Evolutionary conservation across 2,329 filamentous ascomycete genomes (phyloP), one percentile per base, ranked within the genome.

Genomic region (Myriosclerotinia duriaeana): DNA sequence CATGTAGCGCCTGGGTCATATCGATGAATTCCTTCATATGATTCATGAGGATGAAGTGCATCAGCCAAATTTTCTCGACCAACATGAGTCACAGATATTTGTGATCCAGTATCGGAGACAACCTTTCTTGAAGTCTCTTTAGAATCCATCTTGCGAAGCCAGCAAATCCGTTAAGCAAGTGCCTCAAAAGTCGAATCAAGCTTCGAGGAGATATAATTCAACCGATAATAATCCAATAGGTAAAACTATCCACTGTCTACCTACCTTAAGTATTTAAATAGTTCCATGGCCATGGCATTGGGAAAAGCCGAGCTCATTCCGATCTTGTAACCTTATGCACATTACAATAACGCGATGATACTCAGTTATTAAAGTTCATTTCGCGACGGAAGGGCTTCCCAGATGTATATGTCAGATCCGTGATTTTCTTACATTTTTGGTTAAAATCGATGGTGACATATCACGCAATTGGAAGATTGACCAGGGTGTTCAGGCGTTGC

Each of bases 1-100:
- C 86, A 89, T 58, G 79, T 74, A 63, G 80, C 82, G 0, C 77
- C 71, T 0, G 82, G 81, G 70, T 85, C 82, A 71, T 80, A 84
- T 67, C 66, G 30, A 46, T 64, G 62, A 40, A 7, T 22, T 48
- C 62, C 62, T 65, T 65, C 62, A 50, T 65, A 65, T 11, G 14
- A 58, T 40, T 65, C 62, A 42, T 65, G 62, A 58, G 62, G 62
- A 30, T 46, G 48, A 30, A 63, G 46, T 53, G 60, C 48, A 34
- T 63, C 60, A 9, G 48, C 46, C 17, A 63, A 30, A 53, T 38
- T 52, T 36, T 40, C 46, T 26, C 46, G 36, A 5, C 48, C 60
- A 14, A 53, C 17, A 63, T 53, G 20, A 26, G 60, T 14, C n/a
- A 42, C 48, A 30, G 60, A 63, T 20, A 26, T 30, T 4, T 42